A percentile compares a stretch with the other conserved stretches of the same genome.
Conservation (phyloP, 805 yeast genomes). For the Ogataea wickerhamii region DNA sequence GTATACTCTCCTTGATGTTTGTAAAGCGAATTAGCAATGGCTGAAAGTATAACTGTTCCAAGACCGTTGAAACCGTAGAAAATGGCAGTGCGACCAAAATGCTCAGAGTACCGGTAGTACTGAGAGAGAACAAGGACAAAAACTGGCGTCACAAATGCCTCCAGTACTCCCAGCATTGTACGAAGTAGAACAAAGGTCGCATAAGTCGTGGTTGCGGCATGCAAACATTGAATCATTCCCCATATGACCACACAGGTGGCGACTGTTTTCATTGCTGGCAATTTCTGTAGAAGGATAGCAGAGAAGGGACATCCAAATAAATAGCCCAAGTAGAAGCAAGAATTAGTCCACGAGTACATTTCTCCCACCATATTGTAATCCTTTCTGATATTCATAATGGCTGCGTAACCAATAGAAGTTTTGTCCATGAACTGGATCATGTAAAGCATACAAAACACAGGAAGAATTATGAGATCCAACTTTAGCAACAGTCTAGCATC, state of each 20-base stretch:
- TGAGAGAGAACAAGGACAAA: conserved; percentile 50
- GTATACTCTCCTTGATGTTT: conserved; percentile 28
- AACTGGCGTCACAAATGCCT: conserved; percentile 54
- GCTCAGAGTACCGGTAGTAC: conserved; percentile 45
- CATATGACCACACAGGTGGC: conserved; percentile 36
- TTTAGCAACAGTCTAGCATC: conserved; percentile 17
- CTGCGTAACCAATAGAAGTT: conserved; percentile 26
- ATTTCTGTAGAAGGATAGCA: conserved; percentile 38
- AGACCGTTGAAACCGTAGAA: conserved; percentile 37
- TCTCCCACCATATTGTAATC: conserved; percentile 47
- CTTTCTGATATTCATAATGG: conserved; percentile 43
- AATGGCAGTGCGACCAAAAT: conserved; percentile 39
- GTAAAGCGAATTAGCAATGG: conserved; percentile 31
- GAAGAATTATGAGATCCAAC: conserved; percentile 20
- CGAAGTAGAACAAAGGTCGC: conserved; percentile 42
- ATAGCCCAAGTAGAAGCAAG: conserved; percentile 49
- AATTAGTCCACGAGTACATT: conserved; percentile 47
- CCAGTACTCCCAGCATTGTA: conserved; percentile 48
- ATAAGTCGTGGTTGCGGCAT: conserved; percentile 39
- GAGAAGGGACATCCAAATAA: conserved; percentile 41
- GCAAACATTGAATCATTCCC: conserved; percentile 42
- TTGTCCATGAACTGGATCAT: conserved; percentile 24
- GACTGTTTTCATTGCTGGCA: conserved; percentile 39
- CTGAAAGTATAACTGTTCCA: conserved; percentile 47
- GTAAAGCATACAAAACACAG: conserved; percentile 19